Conservation (phyloP, 2,329 filamentous ascomycete species). For the Fusarium verticillioides region DNA sequence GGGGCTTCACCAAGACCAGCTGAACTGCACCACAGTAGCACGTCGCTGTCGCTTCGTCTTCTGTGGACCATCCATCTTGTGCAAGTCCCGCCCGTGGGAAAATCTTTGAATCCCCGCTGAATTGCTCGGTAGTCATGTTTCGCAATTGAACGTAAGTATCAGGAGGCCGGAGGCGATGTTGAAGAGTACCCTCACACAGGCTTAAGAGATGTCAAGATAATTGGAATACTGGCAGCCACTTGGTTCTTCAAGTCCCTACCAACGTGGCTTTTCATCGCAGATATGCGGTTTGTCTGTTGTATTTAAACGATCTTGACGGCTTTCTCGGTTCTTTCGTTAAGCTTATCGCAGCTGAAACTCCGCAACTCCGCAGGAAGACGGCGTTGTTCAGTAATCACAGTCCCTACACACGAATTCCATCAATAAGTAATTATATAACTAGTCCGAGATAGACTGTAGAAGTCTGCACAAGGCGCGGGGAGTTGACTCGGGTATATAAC, state of each 20-base stretch:
- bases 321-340: not conserved
- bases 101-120: not conserved
- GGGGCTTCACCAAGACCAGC: constrained; percentile 59
- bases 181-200: no score
- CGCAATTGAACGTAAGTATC: not conserved
- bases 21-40: constrained; percentile 69
- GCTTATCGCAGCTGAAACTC: not conserved
- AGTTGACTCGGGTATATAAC: not conserved
- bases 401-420: no score
- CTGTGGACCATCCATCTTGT: constrained; percentile 57
- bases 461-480: not conserved
- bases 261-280: not conserved
- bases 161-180: not conserved
- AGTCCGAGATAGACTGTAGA: not conserved
- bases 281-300: not conserved
- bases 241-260: not conserved
- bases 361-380: not conserved
- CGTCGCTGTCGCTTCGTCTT: constrained; percentile 64
- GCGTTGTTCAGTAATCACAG: not conserved
- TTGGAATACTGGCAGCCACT: not conserved
- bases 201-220: not conserved
- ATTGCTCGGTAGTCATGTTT: not conserved
- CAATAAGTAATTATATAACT: not conserved
- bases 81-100: constrained; percentile 44
- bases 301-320: not conserved